A percentile compares a stretch with the other conserved stretches of the same genome.
Conservation (phyloP, 106 monocot genomes). For the Cymbidium sinense region DNA sequence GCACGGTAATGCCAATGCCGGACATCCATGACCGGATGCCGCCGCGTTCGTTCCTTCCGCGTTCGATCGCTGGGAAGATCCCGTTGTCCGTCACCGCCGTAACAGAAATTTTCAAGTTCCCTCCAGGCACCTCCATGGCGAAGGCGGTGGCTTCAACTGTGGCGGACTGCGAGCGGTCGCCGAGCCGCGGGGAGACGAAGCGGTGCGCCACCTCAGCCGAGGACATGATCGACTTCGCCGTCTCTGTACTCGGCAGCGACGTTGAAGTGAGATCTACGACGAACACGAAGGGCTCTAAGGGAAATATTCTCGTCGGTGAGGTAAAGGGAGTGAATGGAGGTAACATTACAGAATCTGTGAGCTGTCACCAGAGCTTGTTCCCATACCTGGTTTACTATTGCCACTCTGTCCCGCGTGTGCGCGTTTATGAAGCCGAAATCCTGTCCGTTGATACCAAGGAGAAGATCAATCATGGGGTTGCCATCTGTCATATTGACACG, state of each 20-base stretch:
- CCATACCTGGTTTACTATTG: constrained; percentile 91
- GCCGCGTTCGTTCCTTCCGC: constrained; percentile 35
- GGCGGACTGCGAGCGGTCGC: constrained; percentile 60
- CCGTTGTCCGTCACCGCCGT: constrained; percentile 47
- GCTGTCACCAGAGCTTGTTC: constrained; percentile 95
- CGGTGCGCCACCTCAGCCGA: constrained; percentile 75
- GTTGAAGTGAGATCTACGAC: constrained; percentile 55
- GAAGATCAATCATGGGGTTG: constrained; percentile 75
- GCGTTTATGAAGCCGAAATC: constrained; percentile 81
- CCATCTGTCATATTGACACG: constrained; percentile 95
- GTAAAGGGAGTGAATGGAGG: constrained; percentile 68
- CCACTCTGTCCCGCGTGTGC: constrained; percentile 80
- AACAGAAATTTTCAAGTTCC: constrained; percentile 28
- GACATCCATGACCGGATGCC: constrained; percentile 12
- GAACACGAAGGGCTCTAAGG: constrained; percentile 32
- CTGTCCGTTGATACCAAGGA: constrained; percentile 27
- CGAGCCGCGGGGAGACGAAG: constrained; percentile 89
- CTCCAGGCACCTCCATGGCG: constrained; percentile 41
- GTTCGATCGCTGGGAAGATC: constrained; percentile 41
- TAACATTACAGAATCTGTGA: constrained; percentile 57
- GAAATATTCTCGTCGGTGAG: constrained; percentile 38
- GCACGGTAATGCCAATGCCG: constrained; percentile 7
- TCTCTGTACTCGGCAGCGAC: constrained; percentile 45
- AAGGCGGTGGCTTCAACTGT: constrained; percentile 56
- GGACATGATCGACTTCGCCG: constrained; percentile 84